Base-by-base conservation (phyloP, 805 yeast genomes). In the Metschnikowia picachoensis region DNA sequence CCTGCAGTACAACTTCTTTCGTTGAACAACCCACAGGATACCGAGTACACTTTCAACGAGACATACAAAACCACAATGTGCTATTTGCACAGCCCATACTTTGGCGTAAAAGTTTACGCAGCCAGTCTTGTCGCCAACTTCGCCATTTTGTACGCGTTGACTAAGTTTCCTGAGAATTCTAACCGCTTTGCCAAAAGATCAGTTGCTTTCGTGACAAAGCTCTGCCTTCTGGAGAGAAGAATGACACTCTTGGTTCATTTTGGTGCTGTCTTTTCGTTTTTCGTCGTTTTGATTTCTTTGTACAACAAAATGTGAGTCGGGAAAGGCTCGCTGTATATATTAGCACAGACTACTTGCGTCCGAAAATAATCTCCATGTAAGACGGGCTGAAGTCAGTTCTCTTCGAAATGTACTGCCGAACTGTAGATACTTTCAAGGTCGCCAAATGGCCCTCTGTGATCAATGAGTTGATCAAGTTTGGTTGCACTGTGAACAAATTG, bases 1-100 rank as follows among this genome's bases (percentile, higher is more conserved):
- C 99, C 99, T 0, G 98, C 96, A 0, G 78, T 90, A 37, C 97
- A 94, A 61, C 63, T 94, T 41, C 65, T 94, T 6, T 80, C 96
- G 0, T 70, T 94, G 36, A 64, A 74, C 57, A 76, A 78, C 52
- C 80, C 82, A 7, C 41, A 54, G 20, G 61, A 58, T 35, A 30
- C 36, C 7, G 33, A 39, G 13, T 38, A 15, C 17, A 16, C 28
- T 6, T 30, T 32, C 16, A 33, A 31, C 11, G 27, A 25, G 5
- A 34, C 42, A 10, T 44, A 51, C 29, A 56, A 65, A 12, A 79
- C 85, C 0, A 58, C 67, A 37, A 74, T 81, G 58, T 82, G 87
- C 53, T 77, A 72, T 52, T 56, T 82, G 55, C 86, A 87, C 9
- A 63, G 66, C 38, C 86, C 88, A 5, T 79, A 69, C 49, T 55